Evolutionary conservation across 2,329 filamentous ascomycete genomes (phyloP), one percentile per base, ranked within the genome.

Genomic region (Phaeoacremonium minimum): DNA sequence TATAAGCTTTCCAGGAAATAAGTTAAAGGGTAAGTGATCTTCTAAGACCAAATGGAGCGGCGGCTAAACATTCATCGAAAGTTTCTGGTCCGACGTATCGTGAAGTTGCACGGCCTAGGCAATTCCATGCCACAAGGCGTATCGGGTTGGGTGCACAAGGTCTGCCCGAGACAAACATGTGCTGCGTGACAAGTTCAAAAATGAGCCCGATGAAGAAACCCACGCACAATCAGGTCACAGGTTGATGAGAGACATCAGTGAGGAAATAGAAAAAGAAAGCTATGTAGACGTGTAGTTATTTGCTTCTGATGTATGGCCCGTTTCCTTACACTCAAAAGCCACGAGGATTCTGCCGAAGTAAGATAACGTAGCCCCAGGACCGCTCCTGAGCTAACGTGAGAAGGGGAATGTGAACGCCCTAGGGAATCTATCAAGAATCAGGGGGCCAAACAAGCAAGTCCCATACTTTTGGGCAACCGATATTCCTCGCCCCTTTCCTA

Each of bases 381-480:
- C 20, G 36, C 33, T 42, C 40, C 40, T 38, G 37, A 15, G 30
- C 36, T 33, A 33, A 40, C 22, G 37, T 30, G 30, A 18, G 11
- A 26, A 43, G 33, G 33, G 16, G 35, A 36, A 41, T 30, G 37
- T 28, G 19, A 41, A 36, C 33, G 38, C 38, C 35, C 28, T 20
- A 13, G 38, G 38, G 36, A 41, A 41, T 43, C 38, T 43, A 43
- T 30, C 32, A 16, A 29, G 29, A 29, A 15, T 22, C 32, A n/a
- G n/a, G n/a, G n/a, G n/a, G 18, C 13, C 19, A 15, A 22, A 20
- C 19, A 18, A 20, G 34, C 15, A 36, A 32, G 15, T n/a, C 29
- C 29, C 22, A 32, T 40, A 28, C 22, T 40, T 40, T 40, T 31
- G 35, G 40, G 16, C 31, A 22, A 34, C 29, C 29, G 18, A 22